Percentiles rank a stretch among this genome's conserved stretches.
Evolutionary conservation across 2,329 filamentous ascomycete species (phyloP).

Genomic region (Sclerotinia subarctica): DNA sequence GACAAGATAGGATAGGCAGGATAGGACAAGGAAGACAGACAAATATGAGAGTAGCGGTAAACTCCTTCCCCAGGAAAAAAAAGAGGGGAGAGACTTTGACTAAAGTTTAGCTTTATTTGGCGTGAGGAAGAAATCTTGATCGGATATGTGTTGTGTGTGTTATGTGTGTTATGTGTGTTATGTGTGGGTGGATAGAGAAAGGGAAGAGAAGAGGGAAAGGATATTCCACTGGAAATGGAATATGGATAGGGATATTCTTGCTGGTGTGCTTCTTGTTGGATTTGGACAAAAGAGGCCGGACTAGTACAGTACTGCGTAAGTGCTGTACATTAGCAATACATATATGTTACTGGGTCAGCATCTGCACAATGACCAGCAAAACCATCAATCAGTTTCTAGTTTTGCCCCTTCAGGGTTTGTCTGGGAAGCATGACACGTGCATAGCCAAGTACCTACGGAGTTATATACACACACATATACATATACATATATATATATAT

Average conservation of each 20-base stretch:
- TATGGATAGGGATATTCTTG: not conserved
- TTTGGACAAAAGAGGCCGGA: not conserved
- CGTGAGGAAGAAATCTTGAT: not conserved
- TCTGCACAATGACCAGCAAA: not conserved
- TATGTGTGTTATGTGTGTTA: no score
- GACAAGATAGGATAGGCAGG: not conserved
- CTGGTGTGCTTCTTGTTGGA: not conserved
- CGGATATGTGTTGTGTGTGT: not conserved
- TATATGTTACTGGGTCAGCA: not conserved
- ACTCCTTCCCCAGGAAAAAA: constrained; percentile 10
- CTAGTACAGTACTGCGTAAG: not conserved
- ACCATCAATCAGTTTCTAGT: not conserved
- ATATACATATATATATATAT: no score
- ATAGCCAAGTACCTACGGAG: not conserved
- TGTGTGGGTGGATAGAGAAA: not conserved
- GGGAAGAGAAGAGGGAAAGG: no score
- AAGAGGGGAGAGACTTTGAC: not conserved
- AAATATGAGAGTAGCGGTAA: constrained; percentile 13
- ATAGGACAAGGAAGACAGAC: no score
- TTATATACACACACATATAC: no score
- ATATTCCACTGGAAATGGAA: not conserved
- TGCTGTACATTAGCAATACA: not conserved
- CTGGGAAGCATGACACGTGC: not conserved
- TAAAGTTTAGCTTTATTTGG: not conserved
- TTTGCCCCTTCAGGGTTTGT: no score